Evolutionary conservation across 2,329 filamentous ascomycete genomes (phyloP).

Genomic region (Neurospora sp.): DNA sequence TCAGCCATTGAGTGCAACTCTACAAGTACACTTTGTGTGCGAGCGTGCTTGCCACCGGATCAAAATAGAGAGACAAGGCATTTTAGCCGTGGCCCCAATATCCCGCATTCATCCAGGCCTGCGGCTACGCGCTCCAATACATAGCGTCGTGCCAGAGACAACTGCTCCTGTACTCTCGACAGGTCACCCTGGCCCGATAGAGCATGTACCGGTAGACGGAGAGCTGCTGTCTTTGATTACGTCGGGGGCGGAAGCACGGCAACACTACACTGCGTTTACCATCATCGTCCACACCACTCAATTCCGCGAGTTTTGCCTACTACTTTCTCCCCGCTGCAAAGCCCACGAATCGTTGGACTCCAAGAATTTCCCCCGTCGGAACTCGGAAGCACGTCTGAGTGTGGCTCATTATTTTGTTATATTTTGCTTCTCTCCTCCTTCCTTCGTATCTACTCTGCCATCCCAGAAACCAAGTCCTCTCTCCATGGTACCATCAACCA

Average conservation of each 20-base stretch:
- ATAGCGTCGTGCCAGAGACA: constrained; percentile 8
- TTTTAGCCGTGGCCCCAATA: constrained; percentile 21
- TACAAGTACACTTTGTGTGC: constrained; percentile 1
- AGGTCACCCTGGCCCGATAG: constrained; percentile 8
- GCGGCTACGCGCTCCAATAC: constrained; percentile 20
- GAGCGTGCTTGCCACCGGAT: constrained; percentile 16
- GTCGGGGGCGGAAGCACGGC: constrained; percentile 8
- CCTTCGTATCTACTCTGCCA: background rate
- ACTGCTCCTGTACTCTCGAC: constrained; percentile 9
- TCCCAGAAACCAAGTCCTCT: constrained; percentile 15
- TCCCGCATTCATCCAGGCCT: constrained; percentile 20
- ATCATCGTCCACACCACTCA: background rate
- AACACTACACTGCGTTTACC: constrained; percentile 9
- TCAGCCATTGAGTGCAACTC: constrained; percentile 5
- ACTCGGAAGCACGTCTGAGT: background rate
- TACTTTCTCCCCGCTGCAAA: background rate
- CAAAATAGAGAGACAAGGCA: constrained; percentile 16
- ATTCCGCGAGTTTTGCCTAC: background rate
- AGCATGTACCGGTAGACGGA: background rate
- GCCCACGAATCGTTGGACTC: background rate
- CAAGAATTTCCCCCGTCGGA: background rate
- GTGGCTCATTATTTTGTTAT: background rate
- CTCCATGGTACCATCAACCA: constrained; percentile 10
- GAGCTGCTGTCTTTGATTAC: constrained; percentile 6
- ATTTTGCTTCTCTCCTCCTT: background rate